Evolutionary conservation across 768 basidiomycete genomes (phyloP).

Genomic region (Tricholoma saponaceum): DNA sequence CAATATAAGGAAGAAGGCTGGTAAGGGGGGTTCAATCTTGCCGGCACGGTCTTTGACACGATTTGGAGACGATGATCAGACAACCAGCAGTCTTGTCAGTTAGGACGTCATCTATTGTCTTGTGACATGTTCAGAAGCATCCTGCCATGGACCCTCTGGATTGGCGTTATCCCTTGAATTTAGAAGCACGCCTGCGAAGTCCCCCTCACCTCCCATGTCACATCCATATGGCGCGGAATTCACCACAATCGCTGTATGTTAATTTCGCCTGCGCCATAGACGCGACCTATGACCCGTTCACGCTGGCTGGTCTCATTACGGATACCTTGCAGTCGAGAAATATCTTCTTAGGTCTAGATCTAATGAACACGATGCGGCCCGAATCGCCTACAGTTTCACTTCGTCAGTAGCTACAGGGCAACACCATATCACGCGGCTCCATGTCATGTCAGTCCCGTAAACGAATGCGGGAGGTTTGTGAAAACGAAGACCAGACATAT

Average conservation of each 20-base stretch:
- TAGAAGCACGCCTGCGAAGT: background rate
- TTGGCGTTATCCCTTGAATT: background rate
- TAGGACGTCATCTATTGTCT: constrained; percentile 12
- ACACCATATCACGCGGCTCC: background rate
- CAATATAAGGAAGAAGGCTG: constrained; percentile 13
- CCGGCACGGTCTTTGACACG: constrained; percentile 8
- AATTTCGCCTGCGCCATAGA: background rate
- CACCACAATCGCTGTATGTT: background rate
- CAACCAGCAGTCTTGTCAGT: constrained; percentile 7
- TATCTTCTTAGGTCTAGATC: background rate
- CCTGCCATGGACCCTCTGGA: background rate
- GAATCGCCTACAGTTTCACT: background rate
- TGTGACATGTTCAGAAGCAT: constrained; percentile 9
- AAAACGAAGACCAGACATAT: background rate
- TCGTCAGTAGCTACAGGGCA: background rate
- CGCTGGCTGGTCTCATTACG: background rate
- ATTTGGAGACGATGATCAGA: constrained; percentile 1
- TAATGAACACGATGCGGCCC: background rate
- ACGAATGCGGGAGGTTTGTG: background rate
- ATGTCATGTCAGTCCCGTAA: background rate
- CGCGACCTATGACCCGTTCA: background rate
- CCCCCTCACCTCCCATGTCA: background rate
- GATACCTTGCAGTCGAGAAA: background rate
- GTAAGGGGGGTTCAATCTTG: constrained; percentile 7
- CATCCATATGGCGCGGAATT: background rate